Base-by-base conservation (phyloP, 345 rosid species). In the Physaria fendleri region DNA sequence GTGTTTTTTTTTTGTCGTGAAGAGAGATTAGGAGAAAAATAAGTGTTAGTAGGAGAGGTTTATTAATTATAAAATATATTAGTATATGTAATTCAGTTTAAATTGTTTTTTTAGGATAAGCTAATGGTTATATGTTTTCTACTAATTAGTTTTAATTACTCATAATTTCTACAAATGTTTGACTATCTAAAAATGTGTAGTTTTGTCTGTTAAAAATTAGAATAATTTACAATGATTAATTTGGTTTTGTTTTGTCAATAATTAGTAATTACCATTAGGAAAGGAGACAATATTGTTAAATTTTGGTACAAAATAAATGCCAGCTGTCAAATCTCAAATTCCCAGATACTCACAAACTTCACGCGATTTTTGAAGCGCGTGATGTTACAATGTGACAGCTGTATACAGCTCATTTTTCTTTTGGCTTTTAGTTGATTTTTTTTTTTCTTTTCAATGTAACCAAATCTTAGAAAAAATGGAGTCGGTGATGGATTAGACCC, bases 381-480 rank as follows among this genome's bases (percentile, higher is more conserved):
- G 64, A 37, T 37, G 0, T 18, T 1, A 14, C 18, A 38, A 47
- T 8, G 48, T 23, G 71, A 4, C 71, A 66, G 57, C 71, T 39
- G 39, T 47, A 29, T 38, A 66, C 71, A 66, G 71, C 64, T 56
- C 71, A 66, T 56, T 24, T 5, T 22, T 48, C n/a, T 47, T 66
- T 66, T 50, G 71, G 71, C 5, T 56, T 56, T 57, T 47, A 2
- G 14, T 47, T 48, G 22, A 12, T n/a, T n/a, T n/a, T n/a, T n/a
- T n/a, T n/a, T n/a, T n/a, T n/a, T n/a, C n/a, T n/a, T n/a, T n/a
- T n/a, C n/a, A n/a, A n/a, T n/a, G n/a, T n/a, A n/a, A n/a, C n/a
- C n/a, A n/a, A n/a, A n/a, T n/a, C n/a, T n/a, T n/a, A n/a, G n/a
- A n/a, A n/a, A n/a, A n/a, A n/a, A n/a, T n/a, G n/a, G n/a, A n/a